Base-by-base conservation (phyloP, 345 rosid genomes). In the Gossypium raimondii region DNA sequence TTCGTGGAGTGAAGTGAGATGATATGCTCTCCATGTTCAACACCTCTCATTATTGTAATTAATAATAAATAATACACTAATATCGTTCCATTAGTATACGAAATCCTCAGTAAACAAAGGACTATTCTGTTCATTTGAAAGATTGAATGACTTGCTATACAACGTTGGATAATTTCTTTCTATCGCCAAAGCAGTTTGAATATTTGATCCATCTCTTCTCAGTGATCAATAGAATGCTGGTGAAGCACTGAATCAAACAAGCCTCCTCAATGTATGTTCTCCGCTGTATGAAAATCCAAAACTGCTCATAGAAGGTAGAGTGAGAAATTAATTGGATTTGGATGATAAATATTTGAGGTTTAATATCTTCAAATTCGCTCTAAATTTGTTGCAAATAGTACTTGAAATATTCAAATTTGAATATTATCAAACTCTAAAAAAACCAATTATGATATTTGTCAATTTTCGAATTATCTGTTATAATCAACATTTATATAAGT, bases 11-110 rank as follows among this genome's bases (percentile, higher is more conserved):
- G 9, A 58, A 47, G 44, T 43, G 63, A 55, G 61, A 20, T 64
- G 65, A 53, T 67, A 24, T 51, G 59, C 61, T 67, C 27, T 51
- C 59, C 66, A 75, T 17, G 29, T 69, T 47, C 24, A 58, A 75
- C 34, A 81, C 70, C 75, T 61, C 25, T n/a, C 57, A 3, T 24
- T 48, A 14, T 29, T 82, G 87, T 84, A 78, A 55, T 78, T 84
- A 75, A 85, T 10, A 59, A 3, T 22, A 59, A 34, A 34, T 5
- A 34, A 34, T 11, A 24, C 8, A 22, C 3, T 58, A 10, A 11
- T 24, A 22, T 58, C 24, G 24, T 3, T 22, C 10, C 27, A 3
- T 14, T 64, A 17, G 25, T 0, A 41, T 56, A 20, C 4, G 50
- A 18, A 64, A 56, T 57, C 61, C 61, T 57, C 9, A 57, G 17